Base-by-base conservation (phyloP, 2,329 filamentous ascomycete species). In the Trichoderma gracile region DNA sequence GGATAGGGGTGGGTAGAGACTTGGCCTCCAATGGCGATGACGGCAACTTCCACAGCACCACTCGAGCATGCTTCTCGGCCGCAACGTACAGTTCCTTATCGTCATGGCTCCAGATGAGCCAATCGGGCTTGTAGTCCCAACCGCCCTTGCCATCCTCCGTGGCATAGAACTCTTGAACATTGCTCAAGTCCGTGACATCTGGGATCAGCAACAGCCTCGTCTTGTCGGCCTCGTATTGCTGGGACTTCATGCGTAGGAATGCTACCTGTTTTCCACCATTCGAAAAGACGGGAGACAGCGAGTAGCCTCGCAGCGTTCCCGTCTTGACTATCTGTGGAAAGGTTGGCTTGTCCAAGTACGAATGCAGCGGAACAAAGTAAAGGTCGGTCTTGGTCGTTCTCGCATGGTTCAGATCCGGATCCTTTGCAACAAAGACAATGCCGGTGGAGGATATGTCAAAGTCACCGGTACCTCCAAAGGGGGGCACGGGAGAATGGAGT, bases 341-440 rank as follows among this genome's bases (percentile, higher is more conserved):
- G 25, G 81, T 78, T 67, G 86, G 75, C 73, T 82, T 72, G 58
- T 87, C 81, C 5, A 80, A 76, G 72, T 89, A 93, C 4, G 82
- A 84, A 56, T 81, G 79, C 38, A 93, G 78, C 0, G 87, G 84
- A 4, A 90, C 83, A 53, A 89, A 86, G 76, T 95, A 96, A 38
- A 96, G 83, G 71, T 95, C 90, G 0, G 89, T 89, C 71, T 93
- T 94, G 6, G 92, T 96, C 74, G 90, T 86, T 64, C 90, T 84
- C 0, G 91, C 90, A 3, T 85, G 86, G 70, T 90, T 86, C 27
- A 92, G 76, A 12, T 85, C 79, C 0, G 90, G 90, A 70, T 93
- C 90, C 69, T 91, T 92, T 9, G 91, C 84, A 10, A 92, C 85
- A 71, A 93, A 93, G 7, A 88, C 85, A 59, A 94, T 81, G 0